phyloP scores from a whole-genome alignment of 768 basidiomycete genomes.

The Tephrocybe rancida region DNA sequence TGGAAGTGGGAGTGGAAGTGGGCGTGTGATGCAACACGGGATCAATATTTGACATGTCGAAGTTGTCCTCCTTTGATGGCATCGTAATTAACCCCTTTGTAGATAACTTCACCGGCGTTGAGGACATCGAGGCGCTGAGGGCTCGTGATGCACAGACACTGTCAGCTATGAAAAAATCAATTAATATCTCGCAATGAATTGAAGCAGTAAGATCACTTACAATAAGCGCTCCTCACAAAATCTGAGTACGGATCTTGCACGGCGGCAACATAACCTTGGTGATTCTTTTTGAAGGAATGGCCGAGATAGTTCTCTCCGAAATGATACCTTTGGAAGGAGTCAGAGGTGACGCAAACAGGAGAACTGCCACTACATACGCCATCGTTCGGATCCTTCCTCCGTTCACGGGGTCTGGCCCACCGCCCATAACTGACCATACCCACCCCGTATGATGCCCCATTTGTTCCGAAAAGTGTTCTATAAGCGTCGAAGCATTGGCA shows the following conservation, averaged over 20 bases:
- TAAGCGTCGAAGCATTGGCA: too few species aligned
- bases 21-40: too few species aligned
- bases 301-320: background rate
- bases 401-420: conserved; percentile 1
- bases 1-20: too few species aligned
- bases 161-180: too few species aligned
- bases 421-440: background rate
- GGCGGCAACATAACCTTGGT: background rate
- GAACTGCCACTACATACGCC: background rate
- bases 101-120: background rate
- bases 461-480: background rate
- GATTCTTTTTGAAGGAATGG: background rate
- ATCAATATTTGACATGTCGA: background rate
- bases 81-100: background rate
- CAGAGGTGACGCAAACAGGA: background rate
- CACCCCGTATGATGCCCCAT: background rate
- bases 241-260: background rate
- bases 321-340: background rate
- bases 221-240: background rate
- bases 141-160: too few species aligned
- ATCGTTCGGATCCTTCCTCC: background rate
- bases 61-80: background rate
- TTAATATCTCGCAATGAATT: too few species aligned
- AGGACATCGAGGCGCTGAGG: too few species aligned
- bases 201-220: background rate